Evolutionary conservation across 352 stramenopile genomes (phyloP).

Genomic region (Aphanomyces stellatus): DNA sequence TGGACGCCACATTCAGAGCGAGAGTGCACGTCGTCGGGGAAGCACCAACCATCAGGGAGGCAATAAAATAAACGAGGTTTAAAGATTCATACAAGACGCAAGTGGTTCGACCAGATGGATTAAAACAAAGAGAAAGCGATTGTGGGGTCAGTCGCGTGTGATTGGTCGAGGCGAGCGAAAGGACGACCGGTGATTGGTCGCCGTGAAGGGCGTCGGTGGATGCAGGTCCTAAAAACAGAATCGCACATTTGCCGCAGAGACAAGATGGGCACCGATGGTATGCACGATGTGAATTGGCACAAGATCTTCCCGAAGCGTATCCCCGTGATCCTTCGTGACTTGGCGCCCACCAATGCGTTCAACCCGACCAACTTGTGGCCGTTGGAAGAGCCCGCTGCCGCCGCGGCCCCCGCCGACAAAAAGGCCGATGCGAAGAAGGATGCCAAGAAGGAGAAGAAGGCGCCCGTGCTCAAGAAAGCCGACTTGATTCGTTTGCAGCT

Average conservation of each 20-base stretch:
- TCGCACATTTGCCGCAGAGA: conserved; percentile 12
- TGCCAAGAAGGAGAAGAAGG: conserved; percentile 31
- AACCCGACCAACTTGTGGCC: conserved; percentile 82
- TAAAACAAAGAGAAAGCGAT: too few relatives aligned
- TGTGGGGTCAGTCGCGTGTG: too few relatives aligned
- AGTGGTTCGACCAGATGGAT: too few relatives aligned
- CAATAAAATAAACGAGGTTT: too few relatives aligned
- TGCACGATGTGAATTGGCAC: conserved; percentile 85
- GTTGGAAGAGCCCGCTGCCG: conserved; percentile 52
- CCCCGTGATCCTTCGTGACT: conserved; percentile 77
- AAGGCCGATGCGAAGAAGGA: conserved; percentile 15
- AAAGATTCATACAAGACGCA: too few relatives aligned
- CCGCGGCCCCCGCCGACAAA: conserved; percentile 12
- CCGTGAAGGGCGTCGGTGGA: background rate
- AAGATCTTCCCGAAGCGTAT: conserved; percentile 85
- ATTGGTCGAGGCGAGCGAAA: too few relatives aligned
- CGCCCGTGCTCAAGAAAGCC: conserved; percentile 71
- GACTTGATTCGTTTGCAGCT: conserved; percentile 81
- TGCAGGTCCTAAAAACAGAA: background rate
- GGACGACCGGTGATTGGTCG: background rate
- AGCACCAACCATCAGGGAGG: too few relatives aligned
- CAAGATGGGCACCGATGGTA: conserved; percentile 65
- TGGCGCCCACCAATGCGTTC: conserved; percentile 79
- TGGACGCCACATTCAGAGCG: too few relatives aligned
- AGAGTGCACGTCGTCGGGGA: too few relatives aligned